Evolutionary conservation across 495 filamentous ascomycete species (phyloP).

Genomic region (Mycothermus thermophilus): DNA sequence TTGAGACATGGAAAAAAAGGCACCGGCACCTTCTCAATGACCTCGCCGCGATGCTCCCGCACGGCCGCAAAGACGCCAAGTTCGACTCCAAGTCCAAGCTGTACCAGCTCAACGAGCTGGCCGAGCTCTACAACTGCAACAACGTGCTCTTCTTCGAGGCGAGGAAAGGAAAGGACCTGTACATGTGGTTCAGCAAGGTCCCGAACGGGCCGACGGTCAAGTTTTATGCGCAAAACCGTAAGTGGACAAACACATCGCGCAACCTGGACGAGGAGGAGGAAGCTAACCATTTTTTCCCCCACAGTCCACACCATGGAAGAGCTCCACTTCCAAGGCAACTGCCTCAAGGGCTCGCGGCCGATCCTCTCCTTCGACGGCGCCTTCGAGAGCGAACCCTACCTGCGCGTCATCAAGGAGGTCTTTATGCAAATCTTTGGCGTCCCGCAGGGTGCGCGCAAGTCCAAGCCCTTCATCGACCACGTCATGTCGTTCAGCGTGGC

Average conservation of each 20-base stretch:
- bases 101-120: conserved; percentile 85
- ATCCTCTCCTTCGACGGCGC: conserved; percentile 78
- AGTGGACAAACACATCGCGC: conserved; percentile 42
- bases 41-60: conserved; percentile 75
- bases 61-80: conserved; percentile 88
- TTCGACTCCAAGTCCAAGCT: conserved; percentile 92
- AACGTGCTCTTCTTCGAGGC: conserved; percentile 96
- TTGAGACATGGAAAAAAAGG: conserved; percentile 1
- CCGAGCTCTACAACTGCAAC: conserved; percentile 97
- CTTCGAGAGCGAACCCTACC: conserved; percentile 64
- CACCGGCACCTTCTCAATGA: conserved; percentile 91
- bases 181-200: conserved; percentile 84
- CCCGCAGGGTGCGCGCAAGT: conserved; percentile 69
- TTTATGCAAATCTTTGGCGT: conserved; percentile 89
- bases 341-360: conserved; percentile 89
- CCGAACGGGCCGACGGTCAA: conserved; percentile 94
- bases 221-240: conserved; percentile 57
- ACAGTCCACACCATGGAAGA: conserved; percentile 87
- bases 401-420: conserved; percentile 68
- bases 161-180: conserved; percentile 84
- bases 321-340: conserved; percentile 93
- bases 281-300: too few species aligned
- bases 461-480: conserved; percentile 92
- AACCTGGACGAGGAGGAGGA: conserved; percentile 94
- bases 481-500: conserved; percentile 85